Evolutionary conservation across 225 moss, liverwort and hornwort species (phyloP), one percentile per base, ranked within the genome.

Genomic region (Lunularia cruciata): DNA sequence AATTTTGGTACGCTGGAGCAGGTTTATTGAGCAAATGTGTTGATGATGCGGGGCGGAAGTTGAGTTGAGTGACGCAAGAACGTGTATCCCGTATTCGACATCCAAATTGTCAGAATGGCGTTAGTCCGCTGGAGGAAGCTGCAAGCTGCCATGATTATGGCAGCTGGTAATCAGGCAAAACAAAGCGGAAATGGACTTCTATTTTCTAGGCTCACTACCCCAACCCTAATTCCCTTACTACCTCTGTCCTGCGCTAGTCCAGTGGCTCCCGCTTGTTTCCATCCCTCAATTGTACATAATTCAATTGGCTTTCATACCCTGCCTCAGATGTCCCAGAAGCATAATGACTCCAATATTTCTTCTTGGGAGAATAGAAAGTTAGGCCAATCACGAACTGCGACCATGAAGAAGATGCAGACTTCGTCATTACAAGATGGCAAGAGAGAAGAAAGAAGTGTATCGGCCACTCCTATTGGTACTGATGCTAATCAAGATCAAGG

Each of bases 91-190:
- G 36, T 49, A 54, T 46, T 63, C 37, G n/a, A 19, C 30, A 34
- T 57, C 35, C 22, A 33, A 69, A 25, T 72, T 51, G 57, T 33
- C 57, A 64, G 22, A 53, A 95, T 95, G 94, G 91, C 86, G 72
- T 79, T 78, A 39, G 79, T 78, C 43, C 85, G 83, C 72, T 92
- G 86, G 91, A 86, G 79, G 73, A 89, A 81, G 75, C 78, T 92
- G 22, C 78, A 86, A 74, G 72, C 83, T 53, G 84, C 78, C 28
- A 59, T 72, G 4, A 70, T 79, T 26, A 26, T 79, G 35, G 78
- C 74, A 32, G 83, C 75, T 77, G 79, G 61, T 19, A 83, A 83
- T 31, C 71, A 72, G 32, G 68, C 64, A 47, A 59, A 72, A 68
- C 56, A 61, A 39, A 75, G 65, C 72, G 77, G 51, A 54, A 76